These are phyloP conservation scores for Gaeumannomyces tritici DNA, from an alignment of 2,329 filamentous ascomycete genomes.

Conservation along the genomic window DNA sequence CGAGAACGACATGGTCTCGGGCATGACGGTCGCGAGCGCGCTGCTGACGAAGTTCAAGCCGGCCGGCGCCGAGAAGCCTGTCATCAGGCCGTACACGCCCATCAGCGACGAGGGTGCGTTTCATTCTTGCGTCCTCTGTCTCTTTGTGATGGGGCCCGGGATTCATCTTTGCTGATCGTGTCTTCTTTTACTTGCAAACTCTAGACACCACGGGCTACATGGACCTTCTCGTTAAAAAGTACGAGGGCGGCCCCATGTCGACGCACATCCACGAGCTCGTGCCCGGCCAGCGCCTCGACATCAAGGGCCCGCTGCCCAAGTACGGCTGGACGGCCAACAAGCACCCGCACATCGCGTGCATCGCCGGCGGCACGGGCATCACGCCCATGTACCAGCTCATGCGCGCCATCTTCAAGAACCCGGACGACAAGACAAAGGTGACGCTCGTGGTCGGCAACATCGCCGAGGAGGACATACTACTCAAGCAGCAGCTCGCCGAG, in stretches of 20 bases:
- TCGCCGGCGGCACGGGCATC: conserved; percentile 95
- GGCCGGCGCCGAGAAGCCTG: conserved; percentile 71
- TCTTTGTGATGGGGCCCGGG: not conserved
- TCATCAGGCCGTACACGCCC: conserved; percentile 88
- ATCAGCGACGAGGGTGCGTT: conserved; percentile 69
- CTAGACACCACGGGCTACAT: conserved; percentile 59
- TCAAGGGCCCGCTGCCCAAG: conserved; percentile 95
- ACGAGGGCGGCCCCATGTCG: conserved; percentile 86
- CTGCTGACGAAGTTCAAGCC: conserved; percentile 88
- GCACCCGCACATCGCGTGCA: conserved; percentile 76
- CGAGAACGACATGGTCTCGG: conserved; percentile 74
- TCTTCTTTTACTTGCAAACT: too few relatives aligned
- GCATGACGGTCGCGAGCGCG: conserved; percentile 73
- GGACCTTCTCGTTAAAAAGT: conserved; percentile 86
- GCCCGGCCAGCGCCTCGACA: conserved; percentile 71
- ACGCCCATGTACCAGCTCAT: conserved; percentile 96
- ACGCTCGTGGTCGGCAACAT: conserved; percentile 92
- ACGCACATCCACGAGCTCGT: conserved; percentile 76
- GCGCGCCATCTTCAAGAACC: conserved; percentile 90
- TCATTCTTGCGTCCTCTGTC: not conserved
- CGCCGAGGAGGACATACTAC: conserved; percentile 78
- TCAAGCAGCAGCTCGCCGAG: conserved; percentile 75
- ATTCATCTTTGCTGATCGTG: too few relatives aligned
- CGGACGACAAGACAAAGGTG: conserved; percentile 93
- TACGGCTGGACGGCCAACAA: conserved; percentile 87